Evolutionary conservation across 2,329 filamentous ascomycete genomes (phyloP).

Genomic region (Claviceps paspali): DNA sequence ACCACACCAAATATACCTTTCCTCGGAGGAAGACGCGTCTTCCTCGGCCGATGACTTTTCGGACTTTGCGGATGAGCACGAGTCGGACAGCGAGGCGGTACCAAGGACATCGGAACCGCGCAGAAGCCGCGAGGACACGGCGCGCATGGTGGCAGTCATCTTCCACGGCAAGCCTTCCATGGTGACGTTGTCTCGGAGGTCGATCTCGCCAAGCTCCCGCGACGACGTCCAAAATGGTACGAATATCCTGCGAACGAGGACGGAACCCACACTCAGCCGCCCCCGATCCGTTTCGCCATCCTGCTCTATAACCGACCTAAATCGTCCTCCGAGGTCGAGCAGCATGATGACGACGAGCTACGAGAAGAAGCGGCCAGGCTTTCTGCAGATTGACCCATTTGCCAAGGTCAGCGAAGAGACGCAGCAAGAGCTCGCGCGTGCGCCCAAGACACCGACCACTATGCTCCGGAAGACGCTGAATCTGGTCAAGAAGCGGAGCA

Average conservation of each 20-base stretch:
- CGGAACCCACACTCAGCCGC: constrained; percentile 16
- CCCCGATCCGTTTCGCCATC: constrained; percentile 18
- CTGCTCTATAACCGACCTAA: constrained; percentile 16
- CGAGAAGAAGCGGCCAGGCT: constrained; percentile 27
- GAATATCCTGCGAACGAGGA: constrained; percentile 16
- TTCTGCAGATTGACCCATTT: constrained; percentile 40
- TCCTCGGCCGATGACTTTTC: constrained; percentile 46
- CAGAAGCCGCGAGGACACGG: constrained; percentile 37
- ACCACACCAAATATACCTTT: constrained; percentile 47
- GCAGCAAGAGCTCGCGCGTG: constrained; percentile 16
- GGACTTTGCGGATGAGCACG: constrained; percentile 29
- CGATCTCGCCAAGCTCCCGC: constrained; percentile 26
- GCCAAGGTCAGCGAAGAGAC: constrained; percentile 19
- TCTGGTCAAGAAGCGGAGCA: constrained; percentile 39
- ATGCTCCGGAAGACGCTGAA: constrained; percentile 39
- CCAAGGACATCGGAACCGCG: constrained; percentile 15
- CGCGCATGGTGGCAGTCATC: constrained; percentile 42
- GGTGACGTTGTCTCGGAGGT: constrained; percentile 32
- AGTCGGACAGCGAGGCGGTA: constrained; percentile 26
- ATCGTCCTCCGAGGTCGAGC: constrained; percentile 27
- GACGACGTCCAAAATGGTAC: constrained; percentile 11
- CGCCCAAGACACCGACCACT: constrained; percentile 29
- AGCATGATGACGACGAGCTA: constrained; percentile 23
- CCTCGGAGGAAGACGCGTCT: constrained; percentile 50
- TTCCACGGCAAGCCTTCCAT: constrained; percentile 45